Conservation (phyloP, 768 basidiomycete species). For the Suillus clintonianus region DNA sequence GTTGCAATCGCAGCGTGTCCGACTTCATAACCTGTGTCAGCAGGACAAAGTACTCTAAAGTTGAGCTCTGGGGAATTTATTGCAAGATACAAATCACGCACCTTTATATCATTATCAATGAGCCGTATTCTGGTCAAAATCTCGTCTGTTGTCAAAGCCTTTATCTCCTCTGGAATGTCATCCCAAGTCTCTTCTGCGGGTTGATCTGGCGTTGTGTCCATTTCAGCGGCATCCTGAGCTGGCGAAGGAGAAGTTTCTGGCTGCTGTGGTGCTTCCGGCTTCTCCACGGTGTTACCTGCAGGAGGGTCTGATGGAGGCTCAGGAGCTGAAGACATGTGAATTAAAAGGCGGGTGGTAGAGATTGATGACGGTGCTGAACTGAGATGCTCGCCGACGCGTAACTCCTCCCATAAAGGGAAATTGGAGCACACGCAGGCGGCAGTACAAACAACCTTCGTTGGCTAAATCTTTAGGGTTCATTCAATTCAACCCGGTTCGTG, state of each 20-base stretch:
- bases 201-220: slow-evolving; percentile 77
- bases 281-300: slow-evolving; percentile 48
- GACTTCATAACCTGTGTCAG: slow-evolving; percentile 89
- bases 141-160: slow-evolving; percentile 78
- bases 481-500: too few species aligned
- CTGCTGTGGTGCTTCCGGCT: slow-evolving; percentile 31
- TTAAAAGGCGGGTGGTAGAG: slow-evolving; percentile 7
- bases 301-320: slow-evolving; percentile 54
- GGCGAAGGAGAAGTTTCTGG: slow-evolving; percentile 42
- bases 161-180: slow-evolving; percentile 89
- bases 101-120: slow-evolving; percentile 97
- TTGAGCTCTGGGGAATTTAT: not conserved
- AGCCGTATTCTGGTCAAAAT: slow-evolving; percentile 87
- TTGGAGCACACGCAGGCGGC: not conserved
- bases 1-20: slow-evolving; percentile 86
- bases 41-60: not conserved
- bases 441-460: not conserved
- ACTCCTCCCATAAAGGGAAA: slow-evolving; percentile 27
- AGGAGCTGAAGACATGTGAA: slow-evolving; percentile 56
- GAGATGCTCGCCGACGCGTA: slow-evolving; percentile 27
- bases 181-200: slow-evolving; percentile 81
- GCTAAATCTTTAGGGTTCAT: too few species aligned
- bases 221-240: slow-evolving; percentile 42
- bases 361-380: not conserved
- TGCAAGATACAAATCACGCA: slow-evolving; percentile 29